These are phyloP conservation scores for Tetradesmus lagerheimii DNA, from an alignment of 139 green algal species.

Conservation along the genomic window DNA sequence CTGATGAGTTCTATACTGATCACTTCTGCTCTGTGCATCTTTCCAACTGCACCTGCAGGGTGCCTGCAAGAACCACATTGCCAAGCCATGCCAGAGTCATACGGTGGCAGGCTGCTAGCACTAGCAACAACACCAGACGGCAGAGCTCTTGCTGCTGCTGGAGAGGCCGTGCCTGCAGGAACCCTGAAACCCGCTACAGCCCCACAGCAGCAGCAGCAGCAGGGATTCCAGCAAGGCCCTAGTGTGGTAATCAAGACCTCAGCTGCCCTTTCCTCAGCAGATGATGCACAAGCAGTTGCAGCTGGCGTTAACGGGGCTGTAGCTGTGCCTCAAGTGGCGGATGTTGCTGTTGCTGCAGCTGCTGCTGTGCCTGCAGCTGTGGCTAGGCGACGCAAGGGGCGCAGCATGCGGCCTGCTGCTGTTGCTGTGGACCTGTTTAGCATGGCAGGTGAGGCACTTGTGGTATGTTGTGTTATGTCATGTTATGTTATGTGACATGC, in stretches of 20 bases:
- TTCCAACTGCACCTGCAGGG: not conserved
- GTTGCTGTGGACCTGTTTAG: slow-evolving; percentile 3
- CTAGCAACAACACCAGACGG: slow-evolving; percentile 8
- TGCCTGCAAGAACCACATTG: not conserved
- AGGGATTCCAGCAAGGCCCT: not conserved
- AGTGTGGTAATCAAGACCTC: not conserved
- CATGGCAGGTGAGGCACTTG: not conserved
- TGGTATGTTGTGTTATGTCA: too few relatives aligned
- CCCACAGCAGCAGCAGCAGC: slow-evolving; percentile 17
- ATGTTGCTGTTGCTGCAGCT: slow-evolving; percentile 3
- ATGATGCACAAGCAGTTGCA: not conserved
- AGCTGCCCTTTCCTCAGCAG: not conserved
- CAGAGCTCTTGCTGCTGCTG: slow-evolving; percentile 13
- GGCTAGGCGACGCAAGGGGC: not conserved
- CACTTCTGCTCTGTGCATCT: not conserved
- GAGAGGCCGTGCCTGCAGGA: slow-evolving; percentile 8
- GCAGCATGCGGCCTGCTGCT: not conserved
- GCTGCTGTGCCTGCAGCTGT: slow-evolving; percentile 1
- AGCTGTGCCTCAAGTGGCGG: not conserved
- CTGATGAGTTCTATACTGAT: too few relatives aligned
- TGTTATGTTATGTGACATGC: too few relatives aligned
- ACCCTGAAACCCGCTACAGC: not conserved
- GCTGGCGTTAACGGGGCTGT: not conserved
- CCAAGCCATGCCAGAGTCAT: not conserved
- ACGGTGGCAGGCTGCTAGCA: slow-evolving; percentile 31